phyloP scores from a whole-genome alignment of 2,329 filamentous ascomycete genomes.

The Fusarium tuaranense region DNA sequence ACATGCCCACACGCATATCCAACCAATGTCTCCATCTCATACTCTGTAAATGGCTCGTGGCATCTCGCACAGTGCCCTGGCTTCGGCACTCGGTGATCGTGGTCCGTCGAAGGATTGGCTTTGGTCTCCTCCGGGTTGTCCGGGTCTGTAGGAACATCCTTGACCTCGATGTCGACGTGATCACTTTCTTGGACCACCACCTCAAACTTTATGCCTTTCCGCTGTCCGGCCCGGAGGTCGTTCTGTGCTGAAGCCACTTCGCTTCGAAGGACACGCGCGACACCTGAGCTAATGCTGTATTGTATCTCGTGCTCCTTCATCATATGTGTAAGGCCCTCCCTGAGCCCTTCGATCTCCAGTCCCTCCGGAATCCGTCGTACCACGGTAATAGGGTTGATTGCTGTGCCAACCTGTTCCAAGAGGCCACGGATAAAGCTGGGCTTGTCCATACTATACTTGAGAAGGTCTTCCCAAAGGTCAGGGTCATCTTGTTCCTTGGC shows the following conservation, averaged over 20 bases:
- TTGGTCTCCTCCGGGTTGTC: constrained; percentile 36
- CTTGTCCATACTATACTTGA: constrained; percentile 98
- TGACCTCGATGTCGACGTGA: constrained; percentile 57
- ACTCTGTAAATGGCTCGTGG: constrained; percentile 66
- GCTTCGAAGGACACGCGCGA: constrained; percentile 85
- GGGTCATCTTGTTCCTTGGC: constrained; percentile 93
- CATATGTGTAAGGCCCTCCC: constrained; percentile 89
- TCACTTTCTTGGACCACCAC: constrained; percentile 63
- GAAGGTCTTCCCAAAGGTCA: constrained; percentile 93
- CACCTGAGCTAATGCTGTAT: constrained; percentile 89
- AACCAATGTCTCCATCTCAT: constrained; percentile 78
- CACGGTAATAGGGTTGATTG: constrained; percentile 91
- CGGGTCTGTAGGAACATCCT: constrained; percentile 51
- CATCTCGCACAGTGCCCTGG: constrained; percentile 72
- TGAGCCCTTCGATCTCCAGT: constrained; percentile 89
- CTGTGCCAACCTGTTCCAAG: constrained; percentile 92
- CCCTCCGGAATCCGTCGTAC: constrained; percentile 93
- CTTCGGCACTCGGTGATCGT: constrained; percentile 50
- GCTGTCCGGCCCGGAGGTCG: constrained; percentile 81
- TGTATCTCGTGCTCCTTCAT: constrained; percentile 97
- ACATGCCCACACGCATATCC: constrained; percentile 87
- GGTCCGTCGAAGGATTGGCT: constrained; percentile 30
- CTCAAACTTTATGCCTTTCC: constrained; percentile 90
- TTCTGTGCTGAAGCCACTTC: constrained; percentile 90
- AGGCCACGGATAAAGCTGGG: constrained; percentile 93